Evolutionary conservation across 345 rosid species (phyloP), one percentile per base, ranked within the genome.

Genomic region (Gossypioides kirkii): DNA sequence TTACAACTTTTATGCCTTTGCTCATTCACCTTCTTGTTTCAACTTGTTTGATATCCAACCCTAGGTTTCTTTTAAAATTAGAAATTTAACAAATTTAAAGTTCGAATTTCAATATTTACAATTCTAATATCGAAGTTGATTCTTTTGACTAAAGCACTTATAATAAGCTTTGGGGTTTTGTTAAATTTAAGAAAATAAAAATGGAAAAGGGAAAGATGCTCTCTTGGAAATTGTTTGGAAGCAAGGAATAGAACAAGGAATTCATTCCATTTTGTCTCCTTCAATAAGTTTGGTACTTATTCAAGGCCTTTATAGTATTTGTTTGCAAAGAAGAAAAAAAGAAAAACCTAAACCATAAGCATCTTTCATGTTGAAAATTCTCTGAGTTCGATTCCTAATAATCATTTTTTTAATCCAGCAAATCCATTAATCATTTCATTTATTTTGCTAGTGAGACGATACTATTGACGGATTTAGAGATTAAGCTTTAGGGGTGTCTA

Each of bases 271-370:
- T 74, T 78, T 87, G 91, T 89, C 97, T 79, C 87, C 86, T 84
- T 95, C 85, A 80, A 82, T 87, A 95, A 91, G 91, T 88, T 92
- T 87, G 94, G 96, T 82, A 91, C 91, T 80, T 86, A 86, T 92
- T 90, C 97, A 90, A 80, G 83, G 73, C 84, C 73, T 78, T 60
- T 66, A 81, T 74, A 75, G 83, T 74, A 82, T 10, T 79, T 82
- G 78, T 81, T 84, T 77, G 69, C 73, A 74, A 68, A 59, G 76
- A 70, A 63, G 70, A 75, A 28, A 45, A 79, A 12, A 12, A 11
- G 45, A 46, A 11, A 46, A 0, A 4, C 38, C 38, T 32, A 32
- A 32, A 32, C 50, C 50, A 11, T 46, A 49, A 49, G 54, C n/a
- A 49, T 49, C 14, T 49, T 5, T 14, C 14, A 46, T 46, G 50